A percentile compares a stretch with the other conserved stretches of the same genome.
phyloP scores from a whole-genome alignment of 2,329 filamentous ascomycete species.

The Sporothrix euskadiensis region DNA sequence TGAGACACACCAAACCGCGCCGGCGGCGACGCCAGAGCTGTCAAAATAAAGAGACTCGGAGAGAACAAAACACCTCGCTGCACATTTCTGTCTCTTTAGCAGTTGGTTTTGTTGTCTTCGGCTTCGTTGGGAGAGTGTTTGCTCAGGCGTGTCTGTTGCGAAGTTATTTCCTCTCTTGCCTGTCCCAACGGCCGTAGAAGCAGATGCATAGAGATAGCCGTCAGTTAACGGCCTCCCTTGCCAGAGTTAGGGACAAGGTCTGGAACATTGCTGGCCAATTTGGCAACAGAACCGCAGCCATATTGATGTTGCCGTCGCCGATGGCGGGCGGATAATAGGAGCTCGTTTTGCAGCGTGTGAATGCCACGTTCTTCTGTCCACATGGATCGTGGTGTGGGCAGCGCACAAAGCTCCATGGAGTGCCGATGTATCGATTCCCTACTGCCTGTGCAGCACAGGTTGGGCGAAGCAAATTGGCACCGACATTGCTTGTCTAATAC shows the following conservation, averaged over 20 bases:
- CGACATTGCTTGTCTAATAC: not conserved
- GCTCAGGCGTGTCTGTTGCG: not conserved
- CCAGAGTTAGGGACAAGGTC: not conserved
- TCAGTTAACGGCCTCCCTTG: conserved; percentile 2
- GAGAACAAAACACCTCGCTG: not conserved
- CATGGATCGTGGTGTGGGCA: not conserved
- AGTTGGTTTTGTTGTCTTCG: not conserved
- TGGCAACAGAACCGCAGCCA: not conserved
- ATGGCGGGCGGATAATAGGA: not conserved
- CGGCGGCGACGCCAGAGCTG: conserved; percentile 9
- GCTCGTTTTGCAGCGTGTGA: not conserved
- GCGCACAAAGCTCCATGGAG: not conserved
- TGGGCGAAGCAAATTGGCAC: not conserved
- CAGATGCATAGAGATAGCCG: not conserved
- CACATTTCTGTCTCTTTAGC: not conserved
- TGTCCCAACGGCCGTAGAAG: not conserved
- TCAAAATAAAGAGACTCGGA: not conserved
- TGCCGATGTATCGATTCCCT: not conserved
- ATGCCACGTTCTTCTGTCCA: not conserved
- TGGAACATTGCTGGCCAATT: not conserved
- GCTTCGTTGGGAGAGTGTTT: not conserved
- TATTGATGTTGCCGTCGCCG: not conserved
- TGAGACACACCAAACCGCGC: conserved; percentile 11
- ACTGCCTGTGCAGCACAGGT: not conserved
- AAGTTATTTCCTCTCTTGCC: not conserved